Base-by-base conservation (phyloP, 2,329 filamentous ascomycete species). In the Fusarium annulatum region DNA sequence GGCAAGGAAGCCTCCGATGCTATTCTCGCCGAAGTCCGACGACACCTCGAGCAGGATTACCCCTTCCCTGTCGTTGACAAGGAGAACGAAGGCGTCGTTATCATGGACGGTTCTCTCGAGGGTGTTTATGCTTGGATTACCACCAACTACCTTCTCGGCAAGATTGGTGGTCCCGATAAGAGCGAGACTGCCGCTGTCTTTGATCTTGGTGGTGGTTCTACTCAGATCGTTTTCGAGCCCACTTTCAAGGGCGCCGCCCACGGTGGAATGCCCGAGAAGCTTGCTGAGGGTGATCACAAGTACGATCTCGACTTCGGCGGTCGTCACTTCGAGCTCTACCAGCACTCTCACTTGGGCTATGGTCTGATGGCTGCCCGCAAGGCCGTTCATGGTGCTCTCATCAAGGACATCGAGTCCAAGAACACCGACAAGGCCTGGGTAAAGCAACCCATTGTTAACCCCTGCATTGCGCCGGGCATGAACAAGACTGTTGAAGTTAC, bases 121-220 rank as follows among this genome's bases (percentile, higher is more conserved):
- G 96, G 96, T 81, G 96, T 99, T 36, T 99, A 97, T 81, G 97
- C 96, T 60, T 99, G 96, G 96, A 97, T 99, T 82, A 99, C 96
- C 11, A 96, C 95, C 75, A 99, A 99, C 88, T 99, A 99, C 84
- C 92, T 99, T 45, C 90, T 99, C 30, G 96, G 96, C 79, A 98
- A 98, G 86, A 98, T 99, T 82, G 96, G 96, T 67, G 93, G 94
- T 16, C 94, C 95, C 4, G 96, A 98, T 81, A 91, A 95, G 82
- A 94, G 90, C 72, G 93, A 94, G 57, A 98, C 96, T 4, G 97
- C 96, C 45, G 96, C 96, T 57, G 91, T 98, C 67, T 97, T 99
- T 79, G 96, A 99, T 81, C 92, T 99, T 55, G 96, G 96, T 72
- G 96, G 96, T 79, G 96, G 96, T 61, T 98, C 95, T 28, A 99